Conservation (phyloP, 148 eudicot genomes). For the Gaultheria prostrata region DNA sequence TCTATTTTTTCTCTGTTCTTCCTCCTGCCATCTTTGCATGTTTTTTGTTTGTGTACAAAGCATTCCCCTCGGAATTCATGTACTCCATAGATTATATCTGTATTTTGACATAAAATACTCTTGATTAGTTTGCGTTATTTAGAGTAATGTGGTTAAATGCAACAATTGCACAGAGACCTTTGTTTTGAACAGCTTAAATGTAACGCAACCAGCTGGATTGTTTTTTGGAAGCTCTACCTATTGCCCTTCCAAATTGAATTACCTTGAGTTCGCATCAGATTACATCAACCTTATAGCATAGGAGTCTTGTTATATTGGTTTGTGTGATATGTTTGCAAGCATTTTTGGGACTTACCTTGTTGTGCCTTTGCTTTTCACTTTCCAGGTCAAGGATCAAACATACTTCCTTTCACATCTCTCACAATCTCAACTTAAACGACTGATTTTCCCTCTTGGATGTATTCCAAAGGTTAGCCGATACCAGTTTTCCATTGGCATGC, state of each 20-base stretch:
- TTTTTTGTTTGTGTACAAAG: not conserved
- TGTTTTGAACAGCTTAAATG: not conserved
- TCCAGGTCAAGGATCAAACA: conserved; percentile 97
- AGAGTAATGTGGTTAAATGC: not conserved
- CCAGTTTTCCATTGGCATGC: conserved; percentile 3
- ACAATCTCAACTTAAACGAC: conserved; percentile 76
- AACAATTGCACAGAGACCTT: not conserved
- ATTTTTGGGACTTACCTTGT: not conserved
- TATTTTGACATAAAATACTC: not conserved
- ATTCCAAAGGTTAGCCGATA: conserved; percentile 62
- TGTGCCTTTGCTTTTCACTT: not conserved
- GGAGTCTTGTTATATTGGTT: not conserved
- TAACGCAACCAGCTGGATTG: not conserved
- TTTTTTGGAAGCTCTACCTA: not conserved
- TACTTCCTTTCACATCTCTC: conserved; percentile 95
- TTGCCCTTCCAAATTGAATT: not conserved
- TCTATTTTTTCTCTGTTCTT: not conserved
- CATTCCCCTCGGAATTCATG: not conserved
- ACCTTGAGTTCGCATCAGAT: not conserved
- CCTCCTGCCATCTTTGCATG: not conserved
- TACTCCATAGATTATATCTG: not conserved
- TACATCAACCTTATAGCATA: not conserved
- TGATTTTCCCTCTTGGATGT: conserved; percentile 85
- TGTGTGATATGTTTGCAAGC: not conserved
- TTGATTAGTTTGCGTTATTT: not conserved